Evolutionary conservation across 2,329 filamentous ascomycete genomes (phyloP), one percentile per base, ranked within the genome.

Genomic region (Aureobasidium namibiae): DNA sequence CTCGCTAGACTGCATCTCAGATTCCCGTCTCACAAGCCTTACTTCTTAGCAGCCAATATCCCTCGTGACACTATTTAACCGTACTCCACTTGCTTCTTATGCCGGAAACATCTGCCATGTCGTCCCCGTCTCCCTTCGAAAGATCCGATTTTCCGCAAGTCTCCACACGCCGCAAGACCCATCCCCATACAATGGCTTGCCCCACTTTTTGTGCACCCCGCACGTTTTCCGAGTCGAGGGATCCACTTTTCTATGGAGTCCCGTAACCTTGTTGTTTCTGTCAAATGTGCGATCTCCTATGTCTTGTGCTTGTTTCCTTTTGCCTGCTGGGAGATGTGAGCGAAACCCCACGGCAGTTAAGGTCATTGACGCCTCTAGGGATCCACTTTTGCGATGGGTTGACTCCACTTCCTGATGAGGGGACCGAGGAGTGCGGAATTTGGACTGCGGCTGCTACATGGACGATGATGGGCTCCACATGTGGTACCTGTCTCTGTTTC

Each of bases 141-240:
- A 16, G 13, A 48, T 48, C 46, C 46, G 46, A 50, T 11, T 31
- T 36, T 50, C 46, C 46, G 33, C 23, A 39, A 29, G 16, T 31
- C 26, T 46, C 44, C 44, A 26, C 41, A 44, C 10, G 34, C 44
- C n/a, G 13, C 31, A 48, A 18, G 29, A 23, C 21, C 10, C 11
- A 16, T 26, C 42, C 39, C 39, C 26, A 29, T 29, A 29, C 7
- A 7, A 45, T 14, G 23, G 6, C n/a, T 13, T 31, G 46, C 48
- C 48, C 48, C 48, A 52, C 34, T 29, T 49, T 36, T 49, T 26
- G 26, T 23, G 46, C 46, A 52, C 48, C 48, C 48, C 48, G 48
- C 48, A 52, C 34, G 23, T 52, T 26, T 13, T 8, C 6, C 4
- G 9, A 18, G 21, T n/a, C n/a, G n/a, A 10, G 2, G 48, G 21